These are phyloP conservation scores for Aspergillus ochraceus DNA, from an alignment of 2,329 filamentous ascomycete species.

Conservation along the genomic window DNA sequence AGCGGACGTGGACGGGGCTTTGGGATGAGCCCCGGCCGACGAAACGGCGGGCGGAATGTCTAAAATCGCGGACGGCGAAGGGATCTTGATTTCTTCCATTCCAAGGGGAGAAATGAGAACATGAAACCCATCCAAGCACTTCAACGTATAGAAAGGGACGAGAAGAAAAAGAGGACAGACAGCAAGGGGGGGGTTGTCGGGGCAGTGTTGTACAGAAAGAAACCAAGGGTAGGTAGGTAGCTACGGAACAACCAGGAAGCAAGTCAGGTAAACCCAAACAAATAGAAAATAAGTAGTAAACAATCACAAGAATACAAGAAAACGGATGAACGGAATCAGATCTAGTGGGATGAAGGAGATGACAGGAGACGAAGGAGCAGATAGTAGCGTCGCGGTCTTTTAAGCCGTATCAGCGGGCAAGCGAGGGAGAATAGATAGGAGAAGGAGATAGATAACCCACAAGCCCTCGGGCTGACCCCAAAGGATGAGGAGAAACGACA, in stretches of 20 bases:
- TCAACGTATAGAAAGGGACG: not conserved
- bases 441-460: conserved; percentile 22
- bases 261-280: not conserved
- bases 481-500: conserved; percentile 24
- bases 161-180: not conserved
- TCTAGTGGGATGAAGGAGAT: not conserved
- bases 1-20: conserved; percentile 26
- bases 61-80: conserved; percentile 58
- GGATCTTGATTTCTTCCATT: conserved; percentile 62
- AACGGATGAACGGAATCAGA: not conserved
- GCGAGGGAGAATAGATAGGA: conserved; percentile 14
- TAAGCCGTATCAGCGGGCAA: conserved; percentile 10
- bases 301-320: not conserved
- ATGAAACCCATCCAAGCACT: conserved; percentile 8
- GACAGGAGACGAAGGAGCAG: conserved; percentile 1
- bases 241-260: not conserved
- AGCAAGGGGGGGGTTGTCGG: not conserved
- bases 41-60: conserved; percentile 31
- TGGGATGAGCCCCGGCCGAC: conserved; percentile 27
- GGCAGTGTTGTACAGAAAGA: not conserved
- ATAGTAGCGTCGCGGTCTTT: conserved; percentile 11
- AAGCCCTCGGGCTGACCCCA: conserved; percentile 8
- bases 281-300: too few species aligned
- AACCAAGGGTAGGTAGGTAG: not conserved
- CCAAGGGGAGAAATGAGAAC: conserved; percentile 21